Conservation (phyloP, 345 rosid species). For the Firmiana major region DNA sequence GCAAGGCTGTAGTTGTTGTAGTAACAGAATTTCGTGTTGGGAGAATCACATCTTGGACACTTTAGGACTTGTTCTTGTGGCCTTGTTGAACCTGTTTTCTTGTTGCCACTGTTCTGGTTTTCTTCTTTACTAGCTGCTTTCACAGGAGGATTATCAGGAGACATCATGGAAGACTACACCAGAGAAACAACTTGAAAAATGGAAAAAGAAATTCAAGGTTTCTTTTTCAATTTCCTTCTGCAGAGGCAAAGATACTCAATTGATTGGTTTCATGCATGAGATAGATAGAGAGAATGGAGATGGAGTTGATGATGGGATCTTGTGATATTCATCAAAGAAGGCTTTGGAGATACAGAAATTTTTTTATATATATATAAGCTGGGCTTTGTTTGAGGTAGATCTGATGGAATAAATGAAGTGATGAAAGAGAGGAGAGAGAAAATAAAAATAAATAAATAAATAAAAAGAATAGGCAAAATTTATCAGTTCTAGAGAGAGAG, state of each 20-base stretch:
- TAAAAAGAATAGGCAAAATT: neutral
- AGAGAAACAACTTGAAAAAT: neutral
- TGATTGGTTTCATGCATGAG: slow-evolving; percentile 63
- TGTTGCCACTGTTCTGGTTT: slow-evolving; percentile 26
- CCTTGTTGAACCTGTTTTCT: slow-evolving; percentile 33
- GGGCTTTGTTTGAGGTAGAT: slow-evolving; percentile 25
- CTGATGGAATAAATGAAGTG: slow-evolving; percentile 22
- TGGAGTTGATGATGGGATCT: slow-evolving; percentile 28
- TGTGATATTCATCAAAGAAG: slow-evolving; percentile 61
- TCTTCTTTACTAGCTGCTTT: slow-evolving; percentile 33
- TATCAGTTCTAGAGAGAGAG: no score
- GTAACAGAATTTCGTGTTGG: slow-evolving; percentile 89
- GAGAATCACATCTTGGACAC: slow-evolving; percentile 84
- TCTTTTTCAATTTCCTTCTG: slow-evolving; percentile 33
- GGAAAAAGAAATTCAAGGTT: neutral
- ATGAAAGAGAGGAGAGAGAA: slow-evolving; percentile 15
- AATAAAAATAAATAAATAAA: neutral
- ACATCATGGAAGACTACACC: slow-evolving; percentile 23
- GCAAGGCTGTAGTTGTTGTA: slow-evolving; percentile 92
- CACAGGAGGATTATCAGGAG: slow-evolving; percentile 23
- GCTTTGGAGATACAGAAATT: neutral
- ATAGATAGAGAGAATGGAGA: slow-evolving; percentile 22
- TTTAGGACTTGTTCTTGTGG: slow-evolving; percentile 36
- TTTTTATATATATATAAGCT: neutral
- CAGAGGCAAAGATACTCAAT: slow-evolving; percentile 43